These are phyloP conservation scores for Lavandula angustifolia DNA, from an alignment of 257 asterid species.

Conservation along the genomic window DNA sequence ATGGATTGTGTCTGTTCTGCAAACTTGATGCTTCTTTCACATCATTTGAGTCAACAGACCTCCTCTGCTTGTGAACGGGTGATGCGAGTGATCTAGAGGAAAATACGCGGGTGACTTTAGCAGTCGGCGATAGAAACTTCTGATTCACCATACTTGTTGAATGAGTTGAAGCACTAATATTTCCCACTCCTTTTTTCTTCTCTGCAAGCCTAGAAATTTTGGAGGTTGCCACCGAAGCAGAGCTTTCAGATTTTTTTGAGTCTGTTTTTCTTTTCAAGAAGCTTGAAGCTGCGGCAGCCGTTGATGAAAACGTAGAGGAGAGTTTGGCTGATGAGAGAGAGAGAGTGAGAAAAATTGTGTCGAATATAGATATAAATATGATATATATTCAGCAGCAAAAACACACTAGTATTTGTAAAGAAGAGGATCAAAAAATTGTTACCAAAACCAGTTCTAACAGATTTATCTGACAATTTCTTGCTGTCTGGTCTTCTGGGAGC, in stretches of 20 bases:
- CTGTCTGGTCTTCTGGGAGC: conserved; percentile 25
- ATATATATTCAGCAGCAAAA: too few species aligned
- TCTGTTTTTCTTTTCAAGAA: conserved; percentile 30
- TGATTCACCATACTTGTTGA: neutral
- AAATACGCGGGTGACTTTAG: neutral
- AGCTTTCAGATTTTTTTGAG: conserved; percentile 31
- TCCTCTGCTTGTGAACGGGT: conserved; percentile 27
- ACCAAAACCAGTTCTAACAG: conserved; percentile 35
- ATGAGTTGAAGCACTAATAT: conserved; percentile 28
- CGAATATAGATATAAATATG: too few species aligned
- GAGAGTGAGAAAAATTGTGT: neutral
- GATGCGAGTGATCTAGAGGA: conserved; percentile 26
- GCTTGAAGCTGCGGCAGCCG: neutral
- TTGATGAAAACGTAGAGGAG: conserved; percentile 22
- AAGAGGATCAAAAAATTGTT: conserved; percentile 2
- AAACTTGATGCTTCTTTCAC: conserved; percentile 27
- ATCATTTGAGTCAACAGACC: conserved; percentile 22
- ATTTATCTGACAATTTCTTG: conserved; percentile 21
- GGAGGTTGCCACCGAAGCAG: conserved; percentile 34
- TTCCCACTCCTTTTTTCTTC: conserved; percentile 26
- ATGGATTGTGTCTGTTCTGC: conserved; percentile 20
- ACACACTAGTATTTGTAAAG: too few species aligned
- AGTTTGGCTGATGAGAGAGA: conserved; percentile 21
- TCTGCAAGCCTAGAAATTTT: conserved; percentile 30
- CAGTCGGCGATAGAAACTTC: conserved; percentile 14